Base-by-base conservation (phyloP, 768 basidiomycete genomes). In the Rhodotorula sphaerocarpa region DNA sequence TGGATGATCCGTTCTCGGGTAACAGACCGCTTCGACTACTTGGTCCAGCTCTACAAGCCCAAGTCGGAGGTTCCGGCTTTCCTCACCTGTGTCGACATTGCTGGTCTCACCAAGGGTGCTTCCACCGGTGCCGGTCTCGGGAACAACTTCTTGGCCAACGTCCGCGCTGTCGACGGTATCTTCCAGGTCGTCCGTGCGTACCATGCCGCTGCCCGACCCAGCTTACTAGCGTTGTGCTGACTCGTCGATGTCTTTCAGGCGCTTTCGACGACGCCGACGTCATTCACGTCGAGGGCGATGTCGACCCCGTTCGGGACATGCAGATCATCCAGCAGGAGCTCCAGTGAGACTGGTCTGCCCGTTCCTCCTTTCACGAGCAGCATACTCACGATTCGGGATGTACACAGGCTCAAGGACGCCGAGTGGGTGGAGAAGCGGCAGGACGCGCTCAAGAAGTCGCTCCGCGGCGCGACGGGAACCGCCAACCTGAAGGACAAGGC, bases 211-310 rank as follows among this genome's bases (percentile, higher is more conserved):
- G 30, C 47, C 42, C 21, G 2, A 21, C 30, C 27, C 39, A 10
- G 11, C 20, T 33, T 31, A 10, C 12, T 23, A 21, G 33, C 2
- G 4, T n/a, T 0, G 7, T 6, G 20, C 50, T 31, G 14, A 41
- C 23, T 3, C 56, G 16, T 16, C 20, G 4, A 20, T n/a, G 23
- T 20, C 20, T 15, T 33, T 27, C 59, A 67, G 65, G 65, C 55
- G 91, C 93, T 9, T 99, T 99, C 74, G 95, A 97, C 73, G 95
- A 99, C 72, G 86, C 91, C n/a, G 95, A 99, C 71, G 91, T 99
- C 74, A 97, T 87, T 70, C 95, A 99, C 76, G 93, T 97, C 66
- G 95, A 97, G 77, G 95, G 95, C 47, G 95, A 97, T 71, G 91
- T 99, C 60, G 81, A 97, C 76, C 95, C 95, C 16, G 66, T 87